A percentile compares a stretch with the other conserved stretches of the same genome.
phyloP scores from a whole-genome alignment of 495 filamentous ascomycete genomes.

The Aspergillus ostianus region DNA sequence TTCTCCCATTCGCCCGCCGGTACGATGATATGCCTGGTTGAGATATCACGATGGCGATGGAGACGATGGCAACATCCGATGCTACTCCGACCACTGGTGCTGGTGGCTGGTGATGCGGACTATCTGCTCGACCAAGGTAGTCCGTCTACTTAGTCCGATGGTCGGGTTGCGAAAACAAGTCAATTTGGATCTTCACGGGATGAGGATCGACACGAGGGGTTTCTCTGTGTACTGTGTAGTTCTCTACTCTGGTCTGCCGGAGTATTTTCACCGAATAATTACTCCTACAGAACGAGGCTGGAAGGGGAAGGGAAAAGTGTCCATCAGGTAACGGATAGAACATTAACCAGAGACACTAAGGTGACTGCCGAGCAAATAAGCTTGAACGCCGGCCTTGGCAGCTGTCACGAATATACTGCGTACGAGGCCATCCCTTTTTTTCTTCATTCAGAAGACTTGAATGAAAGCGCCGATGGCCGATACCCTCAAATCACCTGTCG shows the following conservation, averaged over 20 bases:
- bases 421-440: background rate
- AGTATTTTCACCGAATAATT: too few species aligned
- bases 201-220: background rate
- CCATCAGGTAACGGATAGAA: background rate
- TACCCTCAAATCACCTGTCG: background rate
- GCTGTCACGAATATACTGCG: background rate
- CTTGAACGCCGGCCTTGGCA: slow-evolving; percentile 19
- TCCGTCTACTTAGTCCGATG: background rate
- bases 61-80: background rate
- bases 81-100: background rate
- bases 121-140: too few species aligned
- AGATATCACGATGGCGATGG: background rate
- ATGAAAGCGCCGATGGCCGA: background rate
- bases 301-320: background rate
- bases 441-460: background rate
- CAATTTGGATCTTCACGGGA: background rate
- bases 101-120: too few species aligned
- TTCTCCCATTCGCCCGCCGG: background rate
- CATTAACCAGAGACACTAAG: slow-evolving; percentile 6
- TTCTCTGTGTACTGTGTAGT: too few species aligned
- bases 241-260: background rate
- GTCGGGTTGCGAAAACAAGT: background rate
- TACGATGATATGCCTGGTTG: background rate
- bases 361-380: slow-evolving; percentile 12
- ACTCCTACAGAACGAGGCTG: background rate